phyloP scores from a whole-genome alignment of 805 yeast genomes.

The Pichia kluyveri region DNA sequence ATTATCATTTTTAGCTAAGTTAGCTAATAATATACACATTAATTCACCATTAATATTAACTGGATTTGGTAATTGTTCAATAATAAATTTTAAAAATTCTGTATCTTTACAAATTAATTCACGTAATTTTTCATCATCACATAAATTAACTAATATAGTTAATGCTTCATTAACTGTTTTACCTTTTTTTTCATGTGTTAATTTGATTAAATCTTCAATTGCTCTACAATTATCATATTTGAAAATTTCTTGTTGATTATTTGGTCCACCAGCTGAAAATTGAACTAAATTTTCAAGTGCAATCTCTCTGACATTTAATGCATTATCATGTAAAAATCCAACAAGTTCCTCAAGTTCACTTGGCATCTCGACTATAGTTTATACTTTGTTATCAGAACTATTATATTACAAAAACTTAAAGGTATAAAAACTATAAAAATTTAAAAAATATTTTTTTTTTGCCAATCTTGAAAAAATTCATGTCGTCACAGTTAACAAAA shows the following conservation, averaged over 20 bases:
- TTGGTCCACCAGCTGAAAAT: constrained; percentile 56
- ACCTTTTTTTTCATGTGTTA: constrained; percentile 46
- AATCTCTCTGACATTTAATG: constrained; percentile 68
- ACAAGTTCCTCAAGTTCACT: constrained; percentile 39
- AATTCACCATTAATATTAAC: constrained; percentile 67
- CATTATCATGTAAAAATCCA: constrained; percentile 71
- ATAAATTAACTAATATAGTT: constrained; percentile 74
- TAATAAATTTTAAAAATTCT: constrained; percentile 40
- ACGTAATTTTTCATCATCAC: constrained; percentile 62
- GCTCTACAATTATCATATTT: constrained; percentile 62
- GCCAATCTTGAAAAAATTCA: background rate
- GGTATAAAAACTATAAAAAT: too few species aligned
- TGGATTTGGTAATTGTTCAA: constrained; percentile 41
- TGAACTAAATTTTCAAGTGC: constrained; percentile 83
- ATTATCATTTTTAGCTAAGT: constrained; percentile 69
- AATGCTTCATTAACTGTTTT: constrained; percentile 56
- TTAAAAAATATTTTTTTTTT: background rate
- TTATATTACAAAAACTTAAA: too few species aligned
- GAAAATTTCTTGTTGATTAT: constrained; percentile 53
- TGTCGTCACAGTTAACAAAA: too few species aligned
- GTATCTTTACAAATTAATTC: constrained; percentile 56
- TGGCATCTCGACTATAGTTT: constrained; percentile 6
- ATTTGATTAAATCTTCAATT: constrained; percentile 57
- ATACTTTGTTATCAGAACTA: too few species aligned
- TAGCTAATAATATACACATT: constrained; percentile 75